Evolutionary conservation across 2,329 filamentous ascomycete species (phyloP).

Genomic region (Celoporthe dispersa): DNA sequence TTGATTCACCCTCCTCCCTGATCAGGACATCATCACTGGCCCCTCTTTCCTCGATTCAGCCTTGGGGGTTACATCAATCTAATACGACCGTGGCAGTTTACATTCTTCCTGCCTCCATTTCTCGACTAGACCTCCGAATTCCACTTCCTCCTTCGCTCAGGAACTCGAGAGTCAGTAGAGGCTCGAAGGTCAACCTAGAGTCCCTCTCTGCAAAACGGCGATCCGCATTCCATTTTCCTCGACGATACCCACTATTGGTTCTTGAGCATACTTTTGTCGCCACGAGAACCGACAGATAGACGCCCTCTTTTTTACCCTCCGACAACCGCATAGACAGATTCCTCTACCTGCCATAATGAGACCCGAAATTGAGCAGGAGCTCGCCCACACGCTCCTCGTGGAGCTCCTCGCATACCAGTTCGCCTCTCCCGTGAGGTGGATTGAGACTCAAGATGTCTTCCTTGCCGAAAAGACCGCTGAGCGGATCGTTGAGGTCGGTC

Average conservation of each 20-base stretch:
- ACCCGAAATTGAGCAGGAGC: constrained; percentile 98
- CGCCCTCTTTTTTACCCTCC: constrained; percentile 1
- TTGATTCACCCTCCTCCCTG: constrained; percentile 16
- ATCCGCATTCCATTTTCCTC: constrained; percentile 11
- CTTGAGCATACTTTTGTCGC: constrained; percentile 23
- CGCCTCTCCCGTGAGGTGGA: constrained; percentile 98
- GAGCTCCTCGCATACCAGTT: constrained; percentile 99
- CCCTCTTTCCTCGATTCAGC: constrained; percentile 11
- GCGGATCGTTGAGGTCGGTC: constrained; percentile 96
- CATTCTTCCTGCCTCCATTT: background rate
- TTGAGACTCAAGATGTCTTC: constrained; percentile 99
- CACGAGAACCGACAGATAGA: background rate
- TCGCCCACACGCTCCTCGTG: constrained; percentile 95
- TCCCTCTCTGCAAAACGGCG: constrained; percentile 19
- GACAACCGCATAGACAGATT: constrained; percentile 27
- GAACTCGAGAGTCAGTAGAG: constrained; percentile 1
- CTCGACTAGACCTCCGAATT: constrained; percentile 5
- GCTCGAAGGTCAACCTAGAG: constrained; percentile 8
- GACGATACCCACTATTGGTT: constrained; percentile 29
- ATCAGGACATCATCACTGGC: constrained; percentile 8
- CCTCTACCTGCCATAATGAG: constrained; percentile 68
- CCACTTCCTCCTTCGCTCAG: constrained; percentile 9
- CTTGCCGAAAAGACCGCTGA: constrained; percentile 95
- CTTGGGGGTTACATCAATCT: constrained; percentile 13
- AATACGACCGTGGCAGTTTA: constrained; percentile 20